These are phyloP conservation scores for Nitzschia sp. DNA, from an alignment of 108 stramenopile species.

Conservation along the genomic window DNA sequence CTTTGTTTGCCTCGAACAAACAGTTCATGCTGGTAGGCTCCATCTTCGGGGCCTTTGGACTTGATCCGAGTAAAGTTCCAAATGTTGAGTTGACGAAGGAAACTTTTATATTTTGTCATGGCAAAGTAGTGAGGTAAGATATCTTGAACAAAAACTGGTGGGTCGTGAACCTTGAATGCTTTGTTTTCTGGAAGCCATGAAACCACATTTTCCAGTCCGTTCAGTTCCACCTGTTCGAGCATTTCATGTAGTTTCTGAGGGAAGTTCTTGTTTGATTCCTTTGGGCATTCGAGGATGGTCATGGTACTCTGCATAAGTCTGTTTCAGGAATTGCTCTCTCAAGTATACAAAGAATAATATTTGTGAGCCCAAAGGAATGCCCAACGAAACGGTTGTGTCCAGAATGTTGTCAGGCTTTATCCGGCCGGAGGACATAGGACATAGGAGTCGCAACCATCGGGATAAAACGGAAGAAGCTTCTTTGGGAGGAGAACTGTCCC, in stretches of 20 bases:
- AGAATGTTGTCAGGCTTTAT: too few species aligned
- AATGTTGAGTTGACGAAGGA: conserved; percentile 83
- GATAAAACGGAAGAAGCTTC: too few species aligned
- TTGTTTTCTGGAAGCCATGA: conserved; percentile 31
- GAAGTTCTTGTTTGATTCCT: conserved; percentile 2
- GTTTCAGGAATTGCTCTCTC: too few species aligned
- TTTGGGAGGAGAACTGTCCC: too few species aligned
- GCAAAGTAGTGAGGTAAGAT: conserved; percentile 73
- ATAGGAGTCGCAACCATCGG: too few species aligned
- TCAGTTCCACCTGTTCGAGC: conserved; percentile 12
- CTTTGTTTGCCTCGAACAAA: conserved; percentile 38
- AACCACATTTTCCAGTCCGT: conserved; percentile 18
- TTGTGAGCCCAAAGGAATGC: too few species aligned
- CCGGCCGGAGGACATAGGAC: too few species aligned
- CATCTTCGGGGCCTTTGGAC: conserved; percentile 42
- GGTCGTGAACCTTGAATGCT: conserved; percentile 46
- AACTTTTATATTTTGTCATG: conserved; percentile 77
- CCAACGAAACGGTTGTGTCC: too few species aligned
- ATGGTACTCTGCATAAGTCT: not conserved
- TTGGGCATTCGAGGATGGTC: conserved; percentile 15
- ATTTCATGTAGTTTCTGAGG: conserved; percentile 26
- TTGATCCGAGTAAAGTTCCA: conserved; percentile 63
- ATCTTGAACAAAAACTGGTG: conserved; percentile 37
- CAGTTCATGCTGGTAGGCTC: conserved; percentile 57
- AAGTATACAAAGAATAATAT: too few species aligned